These are phyloP conservation scores for Phialophora chinensis DNA, from an alignment of 2,329 filamentous ascomycete species.

Conservation along the genomic window DNA sequence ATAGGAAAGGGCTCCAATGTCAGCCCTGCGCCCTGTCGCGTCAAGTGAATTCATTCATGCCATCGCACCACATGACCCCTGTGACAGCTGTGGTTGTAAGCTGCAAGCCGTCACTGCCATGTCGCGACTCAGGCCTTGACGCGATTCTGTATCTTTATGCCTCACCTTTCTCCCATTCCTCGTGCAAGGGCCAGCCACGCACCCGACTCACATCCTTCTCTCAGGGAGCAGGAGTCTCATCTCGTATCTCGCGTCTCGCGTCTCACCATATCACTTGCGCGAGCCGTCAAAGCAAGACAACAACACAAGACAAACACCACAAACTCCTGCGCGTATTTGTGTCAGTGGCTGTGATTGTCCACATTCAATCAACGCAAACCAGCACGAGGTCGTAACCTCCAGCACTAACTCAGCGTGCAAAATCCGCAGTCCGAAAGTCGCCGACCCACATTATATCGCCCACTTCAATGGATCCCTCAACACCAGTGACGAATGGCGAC, in stretches of 20 bases:
- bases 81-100: too few relatives aligned
- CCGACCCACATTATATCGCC: background rate
- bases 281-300: background rate
- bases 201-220: background rate
- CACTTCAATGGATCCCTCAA: background rate
- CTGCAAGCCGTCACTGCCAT: background rate
- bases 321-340: background rate
- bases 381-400: background rate
- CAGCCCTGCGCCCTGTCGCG: background rate
- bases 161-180: background rate
- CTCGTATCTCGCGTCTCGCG: background rate
- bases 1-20: background rate
- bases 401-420: background rate
- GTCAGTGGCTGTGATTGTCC: background rate
- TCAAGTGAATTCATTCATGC: background rate
- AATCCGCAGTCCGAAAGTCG: background rate
- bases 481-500: background rate
- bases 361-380: background rate
- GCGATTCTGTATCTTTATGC: background rate
- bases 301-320: background rate
- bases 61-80: background rate
- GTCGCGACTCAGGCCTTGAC: background rate
- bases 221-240: too few relatives aligned
- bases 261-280: background rate
- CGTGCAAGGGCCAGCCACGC: background rate